Percentiles rank a stretch among this genome's conserved stretches.
Conservation (phyloP, 805 yeast genomes). For the Saccharomycopsis sp. region DNA sequence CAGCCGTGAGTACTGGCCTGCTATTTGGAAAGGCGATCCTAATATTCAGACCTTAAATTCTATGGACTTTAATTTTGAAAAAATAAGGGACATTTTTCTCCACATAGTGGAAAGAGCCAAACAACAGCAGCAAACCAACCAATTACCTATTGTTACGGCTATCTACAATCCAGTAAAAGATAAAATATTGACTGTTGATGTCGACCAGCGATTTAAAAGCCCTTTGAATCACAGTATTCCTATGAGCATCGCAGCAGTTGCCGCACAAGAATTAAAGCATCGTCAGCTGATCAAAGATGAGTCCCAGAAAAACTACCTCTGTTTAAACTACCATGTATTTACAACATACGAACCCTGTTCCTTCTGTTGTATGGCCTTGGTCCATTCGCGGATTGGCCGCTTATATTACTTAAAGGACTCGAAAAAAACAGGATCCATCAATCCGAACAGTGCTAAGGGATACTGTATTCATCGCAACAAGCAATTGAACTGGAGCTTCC, state of each 20-base stretch:
- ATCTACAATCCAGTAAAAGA: constrained; percentile 53
- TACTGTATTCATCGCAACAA: constrained; percentile 71
- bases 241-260: constrained; percentile 60
- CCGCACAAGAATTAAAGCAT: constrained; percentile 41
- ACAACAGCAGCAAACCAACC: constrained; percentile 19
- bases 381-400: constrained; percentile 78
- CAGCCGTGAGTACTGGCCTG: constrained; percentile 75
- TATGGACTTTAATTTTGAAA: constrained; percentile 41
- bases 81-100: constrained; percentile 32
- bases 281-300: constrained; percentile 8
- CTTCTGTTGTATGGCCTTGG: constrained; percentile 94
- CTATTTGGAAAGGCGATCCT: constrained; percentile 92
- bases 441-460: constrained; percentile 51
- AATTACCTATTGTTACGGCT: constrained; percentile 48
- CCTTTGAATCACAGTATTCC: constrained; percentile 73
- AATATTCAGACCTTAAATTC: constrained; percentile 61
- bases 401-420: constrained; percentile 53
- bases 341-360: constrained; percentile 95
- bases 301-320: constrained; percentile 44
- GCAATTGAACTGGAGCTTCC: constrained; percentile 81
- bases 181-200: constrained; percentile 33
- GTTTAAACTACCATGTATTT: constrained; percentile 70
- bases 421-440: constrained; percentile 47
- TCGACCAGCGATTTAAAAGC: constrained; percentile 38
- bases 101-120: constrained; percentile 26